Percentiles rank a stretch among this genome's conserved stretches.
Evolutionary conservation across 2,329 filamentous ascomycete genomes (phyloP).

Genomic region (Sarocladiaceae sp.): DNA sequence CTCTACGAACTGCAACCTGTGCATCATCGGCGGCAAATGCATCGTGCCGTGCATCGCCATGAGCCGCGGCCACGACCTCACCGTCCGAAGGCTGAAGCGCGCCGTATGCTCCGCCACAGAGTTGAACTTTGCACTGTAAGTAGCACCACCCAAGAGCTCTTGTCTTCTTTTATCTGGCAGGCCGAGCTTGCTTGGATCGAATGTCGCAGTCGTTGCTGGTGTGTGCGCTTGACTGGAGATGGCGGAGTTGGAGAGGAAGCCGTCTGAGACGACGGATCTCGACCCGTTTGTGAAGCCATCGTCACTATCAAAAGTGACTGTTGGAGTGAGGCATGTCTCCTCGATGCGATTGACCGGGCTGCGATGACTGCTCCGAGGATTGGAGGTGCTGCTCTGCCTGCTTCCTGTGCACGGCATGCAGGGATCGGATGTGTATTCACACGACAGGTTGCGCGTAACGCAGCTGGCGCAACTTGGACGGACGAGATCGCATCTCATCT

Average conservation of each 20-base stretch:
- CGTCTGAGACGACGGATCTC: neutral
- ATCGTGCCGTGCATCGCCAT: conserved; percentile 11
- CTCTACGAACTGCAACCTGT: conserved; percentile 10
- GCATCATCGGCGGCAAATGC: conserved; percentile 14
- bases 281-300: neutral
- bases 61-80: conserved; percentile 14
- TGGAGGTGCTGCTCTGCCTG: too few relatives aligned
- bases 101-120: conserved; percentile 11
- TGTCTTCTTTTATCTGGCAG: conserved; percentile 1
- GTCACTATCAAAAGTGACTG: neutral
- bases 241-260: neutral
- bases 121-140: neutral
- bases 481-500: conserved; percentile 6
- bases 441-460: neutral
- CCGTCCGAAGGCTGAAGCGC: conserved; percentile 12
- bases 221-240: too few relatives aligned
- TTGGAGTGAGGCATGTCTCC: neutral
- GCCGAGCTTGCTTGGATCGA: neutral
- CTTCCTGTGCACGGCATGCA: too few relatives aligned
- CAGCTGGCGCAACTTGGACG: conserved; percentile 7
- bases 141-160: conserved; percentile 1
- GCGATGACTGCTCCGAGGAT: too few relatives aligned
- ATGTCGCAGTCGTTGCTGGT: neutral
- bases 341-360: neutral
- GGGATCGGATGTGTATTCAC: neutral